A percentile compares a stretch with the other conserved stretches of the same genome.
Evolutionary conservation across 768 basidiomycete genomes (phyloP).

Genomic region (Lactifluus subvellereus): DNA sequence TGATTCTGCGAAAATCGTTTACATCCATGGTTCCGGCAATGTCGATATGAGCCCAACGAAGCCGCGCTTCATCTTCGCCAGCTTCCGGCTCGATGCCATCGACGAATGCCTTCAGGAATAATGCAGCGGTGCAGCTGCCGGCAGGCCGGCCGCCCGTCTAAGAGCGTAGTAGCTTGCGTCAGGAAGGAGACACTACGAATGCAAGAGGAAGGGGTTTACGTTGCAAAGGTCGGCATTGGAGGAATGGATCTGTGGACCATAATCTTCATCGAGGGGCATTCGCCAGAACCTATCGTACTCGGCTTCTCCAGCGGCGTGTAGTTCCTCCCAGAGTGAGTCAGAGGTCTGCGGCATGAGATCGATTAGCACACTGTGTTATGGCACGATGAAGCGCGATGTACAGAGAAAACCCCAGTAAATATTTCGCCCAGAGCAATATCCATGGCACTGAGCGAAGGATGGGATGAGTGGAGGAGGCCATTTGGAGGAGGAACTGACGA

Average conservation of each 20-base stretch:
- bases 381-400: slow-evolving; percentile 31
- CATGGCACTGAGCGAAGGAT: slow-evolving; percentile 51
- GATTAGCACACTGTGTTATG: background rate
- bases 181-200: slow-evolving; percentile 4
- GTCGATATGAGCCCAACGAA: slow-evolving; percentile 86
- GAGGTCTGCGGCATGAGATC: slow-evolving; percentile 45
- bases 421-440: slow-evolving; percentile 66
- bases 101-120: slow-evolving; percentile 82
- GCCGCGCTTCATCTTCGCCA: slow-evolving; percentile 41
- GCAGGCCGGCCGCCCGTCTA: slow-evolving; percentile 69
- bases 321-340: slow-evolving; percentile 64
- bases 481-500: slow-evolving; percentile 20
- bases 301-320: slow-evolving; percentile 61
- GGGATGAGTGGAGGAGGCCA: background rate
- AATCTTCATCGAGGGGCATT: slow-evolving; percentile 83
- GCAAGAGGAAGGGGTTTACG: slow-evolving; percentile 32
- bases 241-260: slow-evolving; percentile 64
- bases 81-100: slow-evolving; percentile 63
- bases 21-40: slow-evolving; percentile 78
- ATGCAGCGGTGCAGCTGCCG: slow-evolving; percentile 74
- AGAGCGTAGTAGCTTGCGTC: background rate
- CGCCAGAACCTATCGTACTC: slow-evolving; percentile 88
- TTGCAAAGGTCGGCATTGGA: slow-evolving; percentile 83
- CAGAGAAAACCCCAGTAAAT: slow-evolving; percentile 75
- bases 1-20: slow-evolving; percentile 19